Conservation (phyloP, 2,329 filamentous ascomycete species). For the Colletotrichum chlorophyti region DNA sequence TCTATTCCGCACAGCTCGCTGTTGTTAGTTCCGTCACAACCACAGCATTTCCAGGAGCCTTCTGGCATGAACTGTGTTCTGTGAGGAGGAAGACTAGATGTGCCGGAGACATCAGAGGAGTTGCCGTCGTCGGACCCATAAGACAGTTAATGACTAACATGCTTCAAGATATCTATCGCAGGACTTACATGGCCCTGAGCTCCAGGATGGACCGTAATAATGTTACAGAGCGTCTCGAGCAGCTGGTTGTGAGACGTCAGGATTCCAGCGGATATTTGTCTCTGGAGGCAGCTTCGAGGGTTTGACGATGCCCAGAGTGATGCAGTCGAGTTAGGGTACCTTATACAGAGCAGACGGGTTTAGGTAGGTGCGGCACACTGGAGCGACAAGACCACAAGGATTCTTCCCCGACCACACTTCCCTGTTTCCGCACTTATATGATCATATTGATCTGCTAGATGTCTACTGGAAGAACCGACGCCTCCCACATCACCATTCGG, state of each 20-base stretch:
- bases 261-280: no score
- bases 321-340: no score
- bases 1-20: slow-evolving; percentile 7
- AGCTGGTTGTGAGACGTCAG: no score
- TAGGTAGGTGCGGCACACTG: no score
- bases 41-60: slow-evolving; percentile 10
- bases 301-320: no score
- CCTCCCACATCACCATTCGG: background rate
- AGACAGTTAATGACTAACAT: background rate
- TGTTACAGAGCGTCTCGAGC: no score
- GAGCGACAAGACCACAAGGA: no score
- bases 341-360: no score
- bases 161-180: no score
- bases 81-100: background rate
- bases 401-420: no score
- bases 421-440: background rate
- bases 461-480: background rate
- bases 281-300: no score
- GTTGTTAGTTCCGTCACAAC: slow-evolving; percentile 6
- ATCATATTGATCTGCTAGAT: background rate
- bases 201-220: background rate
- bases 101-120: background rate
- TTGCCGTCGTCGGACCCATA: background rate
- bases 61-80: background rate
- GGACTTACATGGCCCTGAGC: background rate